phyloP scores from a whole-genome alignment of 331 rosid species.

The Rhamnella rubrinervis region DNA sequence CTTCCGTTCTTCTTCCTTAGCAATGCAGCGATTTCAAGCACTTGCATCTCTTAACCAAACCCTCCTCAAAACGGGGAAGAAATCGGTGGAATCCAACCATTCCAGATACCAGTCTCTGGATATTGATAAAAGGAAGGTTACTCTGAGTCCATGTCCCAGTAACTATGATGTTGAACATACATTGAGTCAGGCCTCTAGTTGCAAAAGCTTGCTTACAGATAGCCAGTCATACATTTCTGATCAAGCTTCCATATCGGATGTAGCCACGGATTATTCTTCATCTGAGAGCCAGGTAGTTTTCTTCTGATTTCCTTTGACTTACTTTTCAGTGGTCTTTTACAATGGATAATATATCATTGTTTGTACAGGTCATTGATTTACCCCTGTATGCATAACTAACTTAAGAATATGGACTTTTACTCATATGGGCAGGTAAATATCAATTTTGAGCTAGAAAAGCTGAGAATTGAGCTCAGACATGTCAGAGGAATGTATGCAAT shows the following conservation, averaged over 20 bases:
- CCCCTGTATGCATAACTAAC: too few relatives aligned
- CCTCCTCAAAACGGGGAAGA: constrained; percentile 34
- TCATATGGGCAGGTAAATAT: constrained; percentile 51
- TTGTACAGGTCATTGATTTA: too few relatives aligned
- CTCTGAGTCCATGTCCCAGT: constrained; percentile 38
- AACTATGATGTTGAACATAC: constrained; percentile 36
- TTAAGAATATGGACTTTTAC: constrained; percentile 10
- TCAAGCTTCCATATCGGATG: constrained; percentile 43
- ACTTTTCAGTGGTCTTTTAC: constrained; percentile 18
- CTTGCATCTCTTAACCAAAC: constrained; percentile 65
- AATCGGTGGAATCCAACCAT: constrained; percentile 36
- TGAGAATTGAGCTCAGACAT: constrained; percentile 84
- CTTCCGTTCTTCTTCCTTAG: constrained; percentile 53
- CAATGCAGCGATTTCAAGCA: constrained; percentile 79
- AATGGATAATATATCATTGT: neutral
- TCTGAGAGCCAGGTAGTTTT: constrained; percentile 60
- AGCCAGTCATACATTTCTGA: constrained; percentile 45
- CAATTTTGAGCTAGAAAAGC: constrained; percentile 75
- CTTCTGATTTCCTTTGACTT: constrained; percentile 18
- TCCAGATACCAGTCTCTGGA: constrained; percentile 56
- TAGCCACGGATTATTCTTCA: constrained; percentile 29
- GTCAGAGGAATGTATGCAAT: constrained; percentile 80
- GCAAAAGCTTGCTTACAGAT: constrained; percentile 46
- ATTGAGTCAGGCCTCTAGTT: constrained; percentile 50
- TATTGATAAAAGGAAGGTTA: constrained; percentile 38